A percentile compares a stretch with the other conserved stretches of the same genome.
These are phyloP conservation scores for Hemileia vastatrix DNA, from an alignment of 1,284 basidiomycete species.

Conservation along the genomic window DNA sequence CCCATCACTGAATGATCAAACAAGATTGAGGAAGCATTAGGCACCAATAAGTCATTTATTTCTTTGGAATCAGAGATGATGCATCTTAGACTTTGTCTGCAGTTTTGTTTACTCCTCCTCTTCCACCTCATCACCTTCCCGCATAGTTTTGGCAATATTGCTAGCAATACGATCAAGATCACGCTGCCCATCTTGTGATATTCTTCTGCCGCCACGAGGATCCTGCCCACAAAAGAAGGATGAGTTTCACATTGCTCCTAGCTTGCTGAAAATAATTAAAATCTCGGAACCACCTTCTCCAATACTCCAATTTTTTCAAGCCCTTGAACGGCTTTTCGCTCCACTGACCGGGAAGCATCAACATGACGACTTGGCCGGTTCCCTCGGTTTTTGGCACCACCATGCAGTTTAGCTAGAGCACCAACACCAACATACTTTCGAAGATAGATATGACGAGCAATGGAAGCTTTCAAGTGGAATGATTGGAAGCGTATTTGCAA, in stretches of 20 bases:
- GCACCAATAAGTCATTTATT: no score
- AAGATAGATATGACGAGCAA: constrained; percentile 99
- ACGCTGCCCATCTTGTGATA: constrained; percentile 90
- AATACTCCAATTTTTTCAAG: constrained; percentile 98
- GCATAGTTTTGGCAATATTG: constrained; percentile 77
- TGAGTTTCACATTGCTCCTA: no score
- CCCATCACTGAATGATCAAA: no score
- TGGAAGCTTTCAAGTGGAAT: constrained; percentile 59
- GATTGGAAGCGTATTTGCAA: no score
- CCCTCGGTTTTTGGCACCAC: constrained; percentile 86
- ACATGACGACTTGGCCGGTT: constrained; percentile 92
- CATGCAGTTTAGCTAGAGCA: constrained; percentile 91
- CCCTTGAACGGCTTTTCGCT: constrained; percentile 68
- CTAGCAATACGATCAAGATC: constrained; percentile 98
- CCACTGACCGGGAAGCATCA: constrained; percentile 61
- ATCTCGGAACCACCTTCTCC: constrained; percentile 54
- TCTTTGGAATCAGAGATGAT: no score
- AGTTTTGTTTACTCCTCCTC: constrained; percentile 55
- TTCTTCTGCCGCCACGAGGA: constrained; percentile 87
- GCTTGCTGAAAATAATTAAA: no score
- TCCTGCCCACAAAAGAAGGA: constrained; percentile 47
- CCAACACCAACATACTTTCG: constrained; percentile 97
- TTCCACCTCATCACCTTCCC: constrained; percentile 75
- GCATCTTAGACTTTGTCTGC: no score
- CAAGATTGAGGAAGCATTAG: no score